Conservation (phyloP, 2,329 filamentous ascomycete genomes). For the Trichoderma atroviride region DNA sequence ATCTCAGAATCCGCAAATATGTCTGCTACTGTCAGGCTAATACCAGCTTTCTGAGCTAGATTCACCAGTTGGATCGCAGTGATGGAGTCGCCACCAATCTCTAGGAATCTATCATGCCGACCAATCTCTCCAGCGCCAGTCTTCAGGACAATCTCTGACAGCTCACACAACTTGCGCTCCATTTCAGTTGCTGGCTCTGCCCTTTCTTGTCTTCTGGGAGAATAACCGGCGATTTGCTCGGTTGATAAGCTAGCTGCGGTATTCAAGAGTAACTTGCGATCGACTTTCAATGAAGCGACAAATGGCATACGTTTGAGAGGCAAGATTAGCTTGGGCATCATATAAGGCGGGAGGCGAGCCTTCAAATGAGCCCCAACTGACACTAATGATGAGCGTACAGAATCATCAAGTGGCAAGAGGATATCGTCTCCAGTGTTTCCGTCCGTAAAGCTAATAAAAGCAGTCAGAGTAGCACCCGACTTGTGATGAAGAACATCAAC, state of each 20-base stretch:
- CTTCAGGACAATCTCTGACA: conserved; percentile 40
- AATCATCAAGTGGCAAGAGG: not conserved
- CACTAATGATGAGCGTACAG: not conserved
- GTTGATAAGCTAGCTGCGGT: conserved; percentile 9
- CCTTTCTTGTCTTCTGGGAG: not conserved
- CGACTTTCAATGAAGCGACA: conserved; percentile 26
- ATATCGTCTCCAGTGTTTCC: not conserved
- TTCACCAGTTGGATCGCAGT: conserved; percentile 48
- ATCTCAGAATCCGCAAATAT: conserved; percentile 13
- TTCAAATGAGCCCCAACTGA: not conserved
- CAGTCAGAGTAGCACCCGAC: not conserved
- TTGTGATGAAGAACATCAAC: conserved; percentile 18
- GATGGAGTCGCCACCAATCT: conserved; percentile 47
- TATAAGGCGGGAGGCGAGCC: conserved; percentile 27
- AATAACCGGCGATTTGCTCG: not conserved
- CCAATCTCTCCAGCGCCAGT: conserved; percentile 34
- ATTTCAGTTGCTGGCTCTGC: conserved; percentile 27
- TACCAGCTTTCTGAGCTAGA: conserved; percentile 36
- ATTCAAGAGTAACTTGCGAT: conserved; percentile 14
- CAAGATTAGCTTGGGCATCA: conserved; percentile 30
- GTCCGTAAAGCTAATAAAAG: conserved; percentile 10
- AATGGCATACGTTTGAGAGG: conserved; percentile 28
- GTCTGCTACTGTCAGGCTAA: not conserved
- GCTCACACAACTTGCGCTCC: conserved; percentile 24
- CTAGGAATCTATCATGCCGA: conserved; percentile 27